Percentiles rank a stretch among this genome's conserved stretches.
Conservation (phyloP, 441 rosid genomes). For the Viola pubescens region DNA sequence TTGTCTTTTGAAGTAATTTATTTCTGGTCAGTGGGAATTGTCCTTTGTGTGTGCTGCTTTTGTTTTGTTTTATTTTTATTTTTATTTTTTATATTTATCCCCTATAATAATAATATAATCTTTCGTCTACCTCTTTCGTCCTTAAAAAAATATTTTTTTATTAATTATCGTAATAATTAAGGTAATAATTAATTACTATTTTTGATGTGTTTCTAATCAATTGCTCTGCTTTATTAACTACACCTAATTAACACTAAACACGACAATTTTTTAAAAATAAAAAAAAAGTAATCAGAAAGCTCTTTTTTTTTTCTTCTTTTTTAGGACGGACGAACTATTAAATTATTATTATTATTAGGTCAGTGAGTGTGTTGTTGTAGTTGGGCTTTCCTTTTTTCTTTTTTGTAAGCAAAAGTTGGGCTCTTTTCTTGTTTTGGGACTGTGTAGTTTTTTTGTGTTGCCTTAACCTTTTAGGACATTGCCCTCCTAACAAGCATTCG, state of each 20-base stretch:
- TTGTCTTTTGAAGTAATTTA: constrained; percentile 45
- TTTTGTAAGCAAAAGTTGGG: neutral
- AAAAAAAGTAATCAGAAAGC: no score
- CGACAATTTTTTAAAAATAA: no score
- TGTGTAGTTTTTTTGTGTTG: neutral
- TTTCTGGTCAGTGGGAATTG: constrained; percentile 25
- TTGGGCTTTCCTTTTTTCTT: neutral
- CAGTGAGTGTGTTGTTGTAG: neutral
- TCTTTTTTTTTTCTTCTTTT: no score
- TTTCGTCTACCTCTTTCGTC: neutral
- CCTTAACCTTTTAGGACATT: constrained; percentile 23
- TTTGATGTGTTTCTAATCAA: no score
- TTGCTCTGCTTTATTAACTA: no score
- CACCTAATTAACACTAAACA: no score
- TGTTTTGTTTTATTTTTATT: neutral
- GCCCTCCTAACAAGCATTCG: constrained; percentile 33
- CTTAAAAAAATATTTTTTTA: neutral
- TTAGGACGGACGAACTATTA: no score
- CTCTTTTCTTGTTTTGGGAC: neutral
- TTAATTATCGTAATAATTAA: no score
- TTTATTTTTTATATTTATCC: no score
- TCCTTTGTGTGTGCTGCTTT: constrained; percentile 7
- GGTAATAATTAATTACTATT: no score
- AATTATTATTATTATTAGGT: neutral
- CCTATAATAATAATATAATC: neutral